Evolutionary conservation across 202 grass and related monocot species (phyloP).

Genomic region (Elaeis oleifera): DNA sequence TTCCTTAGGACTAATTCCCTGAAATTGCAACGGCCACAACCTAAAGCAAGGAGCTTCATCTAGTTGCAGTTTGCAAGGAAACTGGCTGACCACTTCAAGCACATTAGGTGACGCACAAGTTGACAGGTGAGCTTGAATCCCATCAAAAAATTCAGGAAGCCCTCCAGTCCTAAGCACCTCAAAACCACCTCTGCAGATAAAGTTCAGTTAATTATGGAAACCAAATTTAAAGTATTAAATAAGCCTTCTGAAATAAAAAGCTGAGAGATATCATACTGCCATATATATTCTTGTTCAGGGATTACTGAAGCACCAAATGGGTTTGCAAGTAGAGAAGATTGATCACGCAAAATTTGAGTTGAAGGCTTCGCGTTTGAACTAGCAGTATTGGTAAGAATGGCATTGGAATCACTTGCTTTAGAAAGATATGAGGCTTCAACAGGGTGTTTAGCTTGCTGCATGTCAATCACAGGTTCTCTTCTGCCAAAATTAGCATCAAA

Average conservation of each 20-base stretch:
- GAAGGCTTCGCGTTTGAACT: conserved; percentile 19
- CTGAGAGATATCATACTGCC: conserved; percentile 65
- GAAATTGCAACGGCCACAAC: conserved; percentile 67
- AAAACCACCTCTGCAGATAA: conserved; percentile 69
- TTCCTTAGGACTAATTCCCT: conserved; percentile 50
- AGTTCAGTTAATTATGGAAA: conserved; percentile 27
- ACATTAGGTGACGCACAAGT: conserved; percentile 48
- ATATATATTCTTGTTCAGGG: conserved; percentile 75
- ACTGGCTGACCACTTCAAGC: conserved; percentile 46
- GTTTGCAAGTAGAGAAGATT: conserved; percentile 28
- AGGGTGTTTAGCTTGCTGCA: conserved; percentile 20
- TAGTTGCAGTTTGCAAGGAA: conserved; percentile 65
- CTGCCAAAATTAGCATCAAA: conserved; percentile 12
- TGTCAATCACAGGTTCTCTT: conserved; percentile 7
- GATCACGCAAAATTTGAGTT: conserved; percentile 29
- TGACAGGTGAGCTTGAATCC: conserved; percentile 86
- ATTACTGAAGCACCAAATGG: conserved; percentile 44
- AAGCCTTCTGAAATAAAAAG: background rate
- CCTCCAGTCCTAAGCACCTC: conserved; percentile 57
- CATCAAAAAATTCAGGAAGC: conserved; percentile 42
- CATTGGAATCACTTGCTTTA: background rate
- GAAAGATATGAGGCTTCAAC: conserved; percentile 8
- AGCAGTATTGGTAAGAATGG: conserved; percentile 21
- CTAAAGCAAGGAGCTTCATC: conserved; percentile 52
- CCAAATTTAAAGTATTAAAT: background rate